Evolutionary conservation across 495 filamentous ascomycete genomes (phyloP).

Genomic region (Clohesyomyces aquaticus): DNA sequence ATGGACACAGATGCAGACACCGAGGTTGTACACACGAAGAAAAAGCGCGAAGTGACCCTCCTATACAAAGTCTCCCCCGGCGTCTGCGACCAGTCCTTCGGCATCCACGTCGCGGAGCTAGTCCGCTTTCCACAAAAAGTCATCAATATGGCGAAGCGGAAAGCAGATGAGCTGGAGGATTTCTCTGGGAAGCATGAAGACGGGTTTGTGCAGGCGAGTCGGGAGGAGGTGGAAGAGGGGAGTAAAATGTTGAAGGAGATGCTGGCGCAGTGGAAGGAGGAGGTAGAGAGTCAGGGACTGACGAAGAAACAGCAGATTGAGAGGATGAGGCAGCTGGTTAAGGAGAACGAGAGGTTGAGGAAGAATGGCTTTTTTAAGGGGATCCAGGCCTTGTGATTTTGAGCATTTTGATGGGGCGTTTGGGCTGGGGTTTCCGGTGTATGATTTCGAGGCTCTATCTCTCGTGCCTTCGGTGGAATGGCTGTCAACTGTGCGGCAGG

Average conservation of each 20-base stretch:
- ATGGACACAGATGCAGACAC: too few species aligned
- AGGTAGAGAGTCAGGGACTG: constrained; percentile 68
- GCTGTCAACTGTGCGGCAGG: too few species aligned
- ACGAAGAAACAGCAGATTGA: constrained; percentile 76
- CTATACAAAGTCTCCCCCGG: constrained; percentile 96
- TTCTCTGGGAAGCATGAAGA: constrained; percentile 78
- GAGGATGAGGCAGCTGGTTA: constrained; percentile 78
- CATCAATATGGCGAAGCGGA: constrained; percentile 96
- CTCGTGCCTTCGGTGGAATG: too few species aligned
- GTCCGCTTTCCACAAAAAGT: constrained; percentile 98
- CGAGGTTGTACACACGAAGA: too few species aligned
- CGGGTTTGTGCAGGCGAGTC: constrained; percentile 61
- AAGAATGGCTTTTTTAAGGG: constrained; percentile 88
- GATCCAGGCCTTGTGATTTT: constrained; percentile 72
- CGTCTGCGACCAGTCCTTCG: constrained; percentile 95
- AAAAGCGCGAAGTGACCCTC: constrained; percentile 81
- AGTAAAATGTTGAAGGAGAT: constrained; percentile 83
- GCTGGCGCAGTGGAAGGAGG: constrained; percentile 83
- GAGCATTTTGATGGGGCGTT: not conserved
- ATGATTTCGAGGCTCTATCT: too few species aligned
- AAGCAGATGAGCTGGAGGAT: constrained; percentile 97
- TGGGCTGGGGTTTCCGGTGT: not conserved
- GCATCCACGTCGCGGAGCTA: constrained; percentile 97
- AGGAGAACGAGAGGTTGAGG: constrained; percentile 68
- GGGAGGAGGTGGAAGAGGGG: constrained; percentile 90